Conservation (phyloP, 2,329 filamentous ascomycete genomes). For the Penicillium sp. region DNA sequence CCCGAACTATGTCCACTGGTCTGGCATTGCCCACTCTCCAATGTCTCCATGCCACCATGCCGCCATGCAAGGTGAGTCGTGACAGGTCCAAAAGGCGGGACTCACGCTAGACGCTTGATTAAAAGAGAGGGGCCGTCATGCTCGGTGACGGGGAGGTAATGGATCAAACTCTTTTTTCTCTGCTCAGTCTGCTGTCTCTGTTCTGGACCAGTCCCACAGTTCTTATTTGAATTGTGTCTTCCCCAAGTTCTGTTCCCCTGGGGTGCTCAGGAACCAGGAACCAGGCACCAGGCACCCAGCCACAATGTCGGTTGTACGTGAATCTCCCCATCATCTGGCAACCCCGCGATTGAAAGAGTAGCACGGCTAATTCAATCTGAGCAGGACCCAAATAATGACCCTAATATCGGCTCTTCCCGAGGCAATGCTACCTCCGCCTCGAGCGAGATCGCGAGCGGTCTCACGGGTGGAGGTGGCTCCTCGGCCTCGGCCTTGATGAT, state of each 20-base stretch:
- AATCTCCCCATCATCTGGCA: no score
- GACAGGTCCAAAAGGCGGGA: conserved; percentile 33
- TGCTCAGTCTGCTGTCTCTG: background rate
- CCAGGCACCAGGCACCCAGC: conserved; percentile 2
- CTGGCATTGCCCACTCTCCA: background rate
- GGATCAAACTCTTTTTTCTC: conserved; percentile 4
- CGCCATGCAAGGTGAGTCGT: conserved; percentile 12
- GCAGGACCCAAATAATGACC: conserved; percentile 43
- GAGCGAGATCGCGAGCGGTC: conserved; percentile 31
- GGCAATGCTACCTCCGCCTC: conserved; percentile 41
- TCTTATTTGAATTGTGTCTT: conserved; percentile 7
- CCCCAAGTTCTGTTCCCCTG: background rate
- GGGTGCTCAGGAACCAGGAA: background rate
- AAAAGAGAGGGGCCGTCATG: conserved; percentile 15
- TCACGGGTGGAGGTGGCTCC: conserved; percentile 46
- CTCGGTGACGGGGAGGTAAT: conserved; percentile 14
- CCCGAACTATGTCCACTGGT: conserved; percentile 6
- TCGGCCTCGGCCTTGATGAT: conserved; percentile 53
- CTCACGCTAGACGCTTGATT: conserved; percentile 9
- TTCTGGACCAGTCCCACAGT: background rate
- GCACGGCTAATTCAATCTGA: background rate
- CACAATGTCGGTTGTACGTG: conserved; percentile 24
- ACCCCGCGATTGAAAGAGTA: no score
- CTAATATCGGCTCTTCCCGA: conserved; percentile 46
- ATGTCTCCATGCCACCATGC: background rate